phyloP scores from a whole-genome alignment of 768 basidiomycete species.

The Boletus reticulatus region DNA sequence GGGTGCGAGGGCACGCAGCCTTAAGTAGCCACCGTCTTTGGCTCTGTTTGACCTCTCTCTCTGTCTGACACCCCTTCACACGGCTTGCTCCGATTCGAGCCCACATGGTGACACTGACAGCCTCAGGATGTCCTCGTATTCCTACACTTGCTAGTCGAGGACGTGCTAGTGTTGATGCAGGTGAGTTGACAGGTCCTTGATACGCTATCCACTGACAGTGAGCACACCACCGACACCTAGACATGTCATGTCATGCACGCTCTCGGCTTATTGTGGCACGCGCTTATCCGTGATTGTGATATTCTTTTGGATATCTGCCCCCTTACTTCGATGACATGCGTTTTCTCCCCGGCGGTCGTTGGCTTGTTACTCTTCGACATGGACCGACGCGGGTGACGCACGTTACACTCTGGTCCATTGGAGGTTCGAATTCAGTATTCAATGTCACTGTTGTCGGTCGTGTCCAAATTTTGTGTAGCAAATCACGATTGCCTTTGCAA shows the following conservation, averaged over 20 bases:
- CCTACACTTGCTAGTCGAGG: slow-evolving; percentile 33
- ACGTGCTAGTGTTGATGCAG: slow-evolving; percentile 50
- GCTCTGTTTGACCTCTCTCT: slow-evolving; percentile 23
- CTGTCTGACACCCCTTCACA: background rate
- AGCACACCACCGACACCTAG: slow-evolving; percentile 36
- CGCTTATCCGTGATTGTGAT: slow-evolving; percentile 28
- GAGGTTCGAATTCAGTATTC: slow-evolving; percentile 30
- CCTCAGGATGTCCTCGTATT: slow-evolving; percentile 46
- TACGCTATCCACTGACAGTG: background rate
- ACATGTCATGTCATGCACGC: slow-evolving; percentile 60
- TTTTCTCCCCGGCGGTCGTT: slow-evolving; percentile 45
- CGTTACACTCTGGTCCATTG: slow-evolving; percentile 45
- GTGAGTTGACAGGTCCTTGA: slow-evolving; percentile 27
- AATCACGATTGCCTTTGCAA: too few species aligned
- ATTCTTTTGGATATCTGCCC: slow-evolving; percentile 40
- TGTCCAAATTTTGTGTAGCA: slow-evolving; percentile 35
- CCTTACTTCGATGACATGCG: slow-evolving; percentile 40
- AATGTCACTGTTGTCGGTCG: slow-evolving; percentile 28
- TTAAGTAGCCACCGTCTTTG: slow-evolving; percentile 31
- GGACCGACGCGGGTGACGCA: slow-evolving; percentile 34
- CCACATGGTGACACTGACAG: slow-evolving; percentile 16
- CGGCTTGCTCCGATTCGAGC: background rate
- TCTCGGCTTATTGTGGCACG: slow-evolving; percentile 58
- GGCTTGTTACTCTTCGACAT: slow-evolving; percentile 46
- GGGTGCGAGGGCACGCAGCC: slow-evolving; percentile 22